Conservation (phyloP, 139 green algal genomes). For the Ettlia oleoabundans region DNA sequence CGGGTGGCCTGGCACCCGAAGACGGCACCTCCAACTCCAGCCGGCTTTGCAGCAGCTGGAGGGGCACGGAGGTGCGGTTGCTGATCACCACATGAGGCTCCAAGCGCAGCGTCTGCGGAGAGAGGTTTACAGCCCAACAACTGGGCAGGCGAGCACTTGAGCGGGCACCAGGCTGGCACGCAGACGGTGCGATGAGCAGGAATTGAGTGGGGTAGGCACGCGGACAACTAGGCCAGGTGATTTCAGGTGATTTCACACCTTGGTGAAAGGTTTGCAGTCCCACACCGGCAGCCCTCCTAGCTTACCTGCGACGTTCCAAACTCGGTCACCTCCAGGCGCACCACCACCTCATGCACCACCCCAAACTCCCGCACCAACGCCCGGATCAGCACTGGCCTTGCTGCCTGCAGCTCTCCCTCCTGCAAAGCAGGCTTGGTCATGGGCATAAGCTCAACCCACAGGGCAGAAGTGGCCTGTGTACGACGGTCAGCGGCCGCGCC, state of each 20-base stretch:
- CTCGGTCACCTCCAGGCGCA: conserved; percentile 51
- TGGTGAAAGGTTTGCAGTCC: too few species aligned
- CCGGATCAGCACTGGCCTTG: conserved; percentile 52
- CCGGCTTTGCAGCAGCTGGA: conserved; percentile 71
- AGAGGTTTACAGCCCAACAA: background rate
- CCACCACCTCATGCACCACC: conserved; percentile 64
- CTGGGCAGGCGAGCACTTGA: background rate
- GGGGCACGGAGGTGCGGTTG: conserved; percentile 73
- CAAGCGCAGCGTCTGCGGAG: conserved; percentile 60
- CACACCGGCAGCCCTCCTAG: conserved; percentile 12
- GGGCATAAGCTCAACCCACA: too few species aligned
- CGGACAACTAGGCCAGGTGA: too few species aligned
- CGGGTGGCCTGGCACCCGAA: background rate
- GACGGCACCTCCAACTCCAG: background rate
- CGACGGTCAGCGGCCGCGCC: too few species aligned
- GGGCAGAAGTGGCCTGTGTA: too few species aligned
- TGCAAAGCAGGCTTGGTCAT: too few species aligned
- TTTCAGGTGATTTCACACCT: too few species aligned
- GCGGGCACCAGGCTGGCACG: background rate
- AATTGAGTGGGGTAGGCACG: too few species aligned
- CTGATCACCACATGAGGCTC: conserved; percentile 77
- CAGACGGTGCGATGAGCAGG: conserved; percentile 20
- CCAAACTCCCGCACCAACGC: conserved; percentile 45
- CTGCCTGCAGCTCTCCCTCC: conserved; percentile 26
- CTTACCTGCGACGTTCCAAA: conserved; percentile 24